Evolutionary conservation across 495 filamentous ascomycete genomes (phyloP), one percentile per base, ranked within the genome.

Genomic region (Xanthoparmelia taractica): DNA sequence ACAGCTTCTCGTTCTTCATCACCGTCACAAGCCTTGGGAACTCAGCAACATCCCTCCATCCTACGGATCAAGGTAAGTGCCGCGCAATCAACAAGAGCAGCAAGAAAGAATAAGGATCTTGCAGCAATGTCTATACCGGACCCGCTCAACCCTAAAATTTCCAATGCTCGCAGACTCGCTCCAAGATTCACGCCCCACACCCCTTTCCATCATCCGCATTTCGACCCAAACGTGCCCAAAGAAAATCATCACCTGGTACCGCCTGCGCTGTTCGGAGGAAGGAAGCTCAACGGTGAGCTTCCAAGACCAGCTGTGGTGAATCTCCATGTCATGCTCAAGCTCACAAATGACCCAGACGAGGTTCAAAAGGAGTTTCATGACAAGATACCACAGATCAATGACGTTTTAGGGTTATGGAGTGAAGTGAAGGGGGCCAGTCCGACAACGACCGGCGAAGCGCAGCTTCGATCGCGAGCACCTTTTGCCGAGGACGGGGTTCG

Each of bases 201-300:
- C 33, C 48, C 40, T 18, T 60, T 48, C 20, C 48, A 61, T 37
- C 65, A 67, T 31, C 65, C 65, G 25, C 48, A 31, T 34, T n/a
- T 67, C 4, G 57, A 67, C 27, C 45, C 62, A 23, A 54, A 36
- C 8, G 18, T 64, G 3, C 31, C 20, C 5, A 7, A 20, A 37
- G 50, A 60, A 56, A 50, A 64, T 23, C 23, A 60, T n/a, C 8
- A 31, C 8, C 43, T 64, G 11, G 50, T 67, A 56, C 65, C 65
- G 20, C 40, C 27, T 6, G 61, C 60, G 12, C 58, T 67, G n/a
- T 34, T 33, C 6, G 47, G 48, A 29, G 25, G 56, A 8, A 63
- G 57, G 25, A 48, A 25, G 2, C 48, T 64, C 27, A 63, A 61
- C 11, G 61, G 48, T 58, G 43, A 61, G 48, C n/a, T 57, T 17